phyloP scores from a whole-genome alignment of 2,329 filamentous ascomycete species.

The Stemphylium beticola region DNA sequence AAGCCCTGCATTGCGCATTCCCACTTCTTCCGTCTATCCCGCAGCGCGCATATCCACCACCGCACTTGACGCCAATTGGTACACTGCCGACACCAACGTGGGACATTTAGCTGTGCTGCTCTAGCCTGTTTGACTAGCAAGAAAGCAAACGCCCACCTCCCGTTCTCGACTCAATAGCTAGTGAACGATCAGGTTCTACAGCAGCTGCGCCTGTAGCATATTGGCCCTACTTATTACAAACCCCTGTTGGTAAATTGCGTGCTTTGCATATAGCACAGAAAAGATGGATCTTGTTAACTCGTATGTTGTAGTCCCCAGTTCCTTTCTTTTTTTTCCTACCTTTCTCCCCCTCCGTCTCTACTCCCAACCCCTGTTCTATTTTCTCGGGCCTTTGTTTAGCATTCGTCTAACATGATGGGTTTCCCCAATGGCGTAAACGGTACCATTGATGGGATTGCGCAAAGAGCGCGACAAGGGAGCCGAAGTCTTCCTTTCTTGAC shows the following conservation, averaged over 20 bases:
- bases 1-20: too few relatives aligned
- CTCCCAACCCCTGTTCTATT: background rate
- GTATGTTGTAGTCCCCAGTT: slow-evolving; percentile 34
- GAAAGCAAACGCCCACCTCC: slow-evolving; percentile 12
- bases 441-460: slow-evolving; percentile 26
- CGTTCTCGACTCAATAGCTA: background rate
- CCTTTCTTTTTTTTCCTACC: slow-evolving; percentile 9
- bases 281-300: slow-evolving; percentile 52
- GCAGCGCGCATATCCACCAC: background rate
- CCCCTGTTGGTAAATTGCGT: slow-evolving; percentile 27
- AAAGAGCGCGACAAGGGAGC: slow-evolving; percentile 38
- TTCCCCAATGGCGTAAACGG: slow-evolving; percentile 26
- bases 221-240: slow-evolving; percentile 18
- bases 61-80: slow-evolving; percentile 8
- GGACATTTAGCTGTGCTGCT: slow-evolving; percentile 18
- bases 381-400: background rate
- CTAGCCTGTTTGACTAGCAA: slow-evolving; percentile 17
- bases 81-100: slow-evolving; percentile 36
- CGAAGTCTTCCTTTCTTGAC: slow-evolving; percentile 48
- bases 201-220: slow-evolving; percentile 14
- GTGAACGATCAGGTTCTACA: background rate
- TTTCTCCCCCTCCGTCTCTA: background rate
- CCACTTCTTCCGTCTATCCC: slow-evolving; percentile 24
- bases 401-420: slow-evolving; percentile 27
- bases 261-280: slow-evolving; percentile 24